phyloP scores from a whole-genome alignment of 1,139 yeast species.

The Geotrichum citri-aurantii region DNA sequence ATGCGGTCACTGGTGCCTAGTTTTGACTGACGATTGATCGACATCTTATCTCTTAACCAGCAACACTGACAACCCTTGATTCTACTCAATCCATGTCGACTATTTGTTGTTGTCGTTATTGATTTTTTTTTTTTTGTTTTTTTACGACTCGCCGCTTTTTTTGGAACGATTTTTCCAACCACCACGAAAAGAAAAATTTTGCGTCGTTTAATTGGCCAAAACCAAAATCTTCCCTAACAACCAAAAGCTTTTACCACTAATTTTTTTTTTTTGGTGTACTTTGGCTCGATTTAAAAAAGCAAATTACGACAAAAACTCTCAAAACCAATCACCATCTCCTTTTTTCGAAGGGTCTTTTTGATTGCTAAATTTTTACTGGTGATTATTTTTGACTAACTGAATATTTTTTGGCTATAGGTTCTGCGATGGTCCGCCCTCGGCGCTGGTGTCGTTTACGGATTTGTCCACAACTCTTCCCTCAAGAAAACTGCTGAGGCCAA shows the following conservation, averaged over 20 bases:
- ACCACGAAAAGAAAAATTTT: slow-evolving; percentile 10
- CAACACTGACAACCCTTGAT: background rate
- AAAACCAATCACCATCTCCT: background rate
- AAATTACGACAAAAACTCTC: background rate
- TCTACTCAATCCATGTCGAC: background rate
- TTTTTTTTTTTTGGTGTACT: background rate
- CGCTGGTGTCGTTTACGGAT: slow-evolving; percentile 86
- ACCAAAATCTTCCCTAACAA: background rate
- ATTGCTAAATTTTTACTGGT: too few species aligned
- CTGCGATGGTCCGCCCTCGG: slow-evolving; percentile 91
- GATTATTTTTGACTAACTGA: background rate
- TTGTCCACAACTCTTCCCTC: slow-evolving; percentile 71
- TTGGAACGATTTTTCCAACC: background rate
- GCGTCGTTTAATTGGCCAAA: slow-evolving; percentile 13
- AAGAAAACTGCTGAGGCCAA: slow-evolving; percentile 54
- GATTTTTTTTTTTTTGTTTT: background rate
- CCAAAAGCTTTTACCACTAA: background rate
- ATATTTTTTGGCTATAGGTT: slow-evolving; percentile 42
- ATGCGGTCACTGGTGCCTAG: background rate
- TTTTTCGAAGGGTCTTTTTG: too few species aligned
- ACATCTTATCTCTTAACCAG: too few species aligned
- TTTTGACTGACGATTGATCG: background rate
- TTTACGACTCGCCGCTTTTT: background rate
- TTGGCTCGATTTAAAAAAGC: background rate
- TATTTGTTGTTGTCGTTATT: background rate